Base-by-base conservation (phyloP, 805 yeast species). In the Novakomyces olei region DNA sequence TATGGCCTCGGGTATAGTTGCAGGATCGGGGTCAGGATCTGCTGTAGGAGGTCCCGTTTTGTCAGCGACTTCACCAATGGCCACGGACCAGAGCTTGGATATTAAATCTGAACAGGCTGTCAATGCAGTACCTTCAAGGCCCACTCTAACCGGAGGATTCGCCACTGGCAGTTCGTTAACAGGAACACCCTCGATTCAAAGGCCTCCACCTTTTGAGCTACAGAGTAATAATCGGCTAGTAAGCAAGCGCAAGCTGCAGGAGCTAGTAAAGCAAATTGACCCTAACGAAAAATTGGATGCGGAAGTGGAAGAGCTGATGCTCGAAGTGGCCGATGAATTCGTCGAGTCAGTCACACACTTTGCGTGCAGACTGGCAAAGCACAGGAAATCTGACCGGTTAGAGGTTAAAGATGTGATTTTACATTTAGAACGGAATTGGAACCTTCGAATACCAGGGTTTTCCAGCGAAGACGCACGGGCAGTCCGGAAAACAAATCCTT, bases 251-350 rank as follows among this genome's bases (percentile, higher is more conserved):
- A 88, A 88, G 50, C 61, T 88, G 41, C 66, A 77, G 40, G 98
- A 88, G 48, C 61, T 88, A 37, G 88, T 88, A 5, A 46, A 69
- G 78, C 2, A 77, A 18, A 41, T 41, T 27, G 95, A 85, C 47
- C 76, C 85, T 12, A 92, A 81, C 44, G 72, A 92, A 4, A 64
- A 65, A 4, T 76, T 88, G 36, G 98, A 85, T 51, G 96, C 95
- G 18, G 95, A 88, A 50, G 92, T 80, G 12, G 94, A 83, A 51
- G 96, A 85, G 43, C 56, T 88, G 26, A 55, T 88, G 23, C 59
- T 88, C 28, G 98, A 88, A 51, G 57, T 88, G 30, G 95, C 98
- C 0, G 99, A 88, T 52, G 96, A 88, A 48, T 88, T 88, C 48
- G 88, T 88, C 10, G 67, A 76, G 5, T 72, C 78, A 30, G 93